phyloP scores from a whole-genome alignment of 352 stramenopile genomes.

The Phytopythium delawarense region DNA sequence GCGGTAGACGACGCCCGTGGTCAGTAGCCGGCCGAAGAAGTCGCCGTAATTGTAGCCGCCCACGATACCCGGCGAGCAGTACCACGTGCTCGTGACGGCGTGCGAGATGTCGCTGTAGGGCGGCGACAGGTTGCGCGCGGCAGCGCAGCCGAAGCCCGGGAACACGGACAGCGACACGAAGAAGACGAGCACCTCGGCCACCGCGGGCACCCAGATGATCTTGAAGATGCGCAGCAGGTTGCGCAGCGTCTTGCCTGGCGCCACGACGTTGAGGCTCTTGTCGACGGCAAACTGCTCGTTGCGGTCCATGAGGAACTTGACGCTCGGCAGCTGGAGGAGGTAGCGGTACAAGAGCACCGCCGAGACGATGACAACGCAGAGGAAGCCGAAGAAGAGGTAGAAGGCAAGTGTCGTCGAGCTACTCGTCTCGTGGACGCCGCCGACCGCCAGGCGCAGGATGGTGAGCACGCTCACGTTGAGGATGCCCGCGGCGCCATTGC shows the following conservation, averaged over 20 bases:
- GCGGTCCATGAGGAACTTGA: constrained; percentile 40
- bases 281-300: constrained; percentile 23
- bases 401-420: constrained; percentile 24
- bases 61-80: constrained; percentile 36
- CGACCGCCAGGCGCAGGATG: constrained; percentile 35
- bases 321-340: constrained; percentile 21
- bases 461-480: constrained; percentile 43
- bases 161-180: constrained; percentile 24
- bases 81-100: constrained; percentile 21
- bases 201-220: constrained; percentile 34
- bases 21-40: constrained; percentile 36
- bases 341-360: constrained; percentile 31
- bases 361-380: constrained; percentile 30
- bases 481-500: constrained; percentile 32
- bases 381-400: constrained; percentile 46
- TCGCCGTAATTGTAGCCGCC: constrained; percentile 46
- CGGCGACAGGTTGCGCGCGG: constrained; percentile 8
- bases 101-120: constrained; percentile 13
- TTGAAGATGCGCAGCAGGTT: constrained; percentile 41
- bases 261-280: constrained; percentile 19
- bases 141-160: constrained; percentile 19
- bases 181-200: constrained; percentile 41
- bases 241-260: constrained; percentile 14
- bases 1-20: constrained; percentile 28
- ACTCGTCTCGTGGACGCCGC: constrained; percentile 25